Evolutionary conservation across 1,139 yeast species (phyloP).

Genomic region (Candida sp.): DNA sequence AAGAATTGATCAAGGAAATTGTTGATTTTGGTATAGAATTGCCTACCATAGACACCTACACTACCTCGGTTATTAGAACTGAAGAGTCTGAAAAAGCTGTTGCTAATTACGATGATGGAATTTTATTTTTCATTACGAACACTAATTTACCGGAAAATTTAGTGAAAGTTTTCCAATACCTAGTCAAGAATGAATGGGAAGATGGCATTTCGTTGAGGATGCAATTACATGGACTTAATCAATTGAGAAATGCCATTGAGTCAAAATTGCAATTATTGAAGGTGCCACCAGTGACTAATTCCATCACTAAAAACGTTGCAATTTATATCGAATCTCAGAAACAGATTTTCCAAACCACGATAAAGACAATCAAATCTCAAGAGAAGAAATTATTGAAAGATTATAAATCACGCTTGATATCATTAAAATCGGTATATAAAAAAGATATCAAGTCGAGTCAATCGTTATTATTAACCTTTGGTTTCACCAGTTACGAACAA

Average conservation of each 20-base stretch:
- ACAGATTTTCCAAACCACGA: conserved; percentile 38
- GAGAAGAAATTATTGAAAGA: conserved; percentile 50
- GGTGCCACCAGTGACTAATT: conserved; percentile 5
- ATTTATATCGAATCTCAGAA: conserved; percentile 44
- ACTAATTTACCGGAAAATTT: conserved; percentile 44
- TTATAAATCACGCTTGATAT: conserved; percentile 37
- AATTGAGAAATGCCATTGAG: conserved; percentile 50
- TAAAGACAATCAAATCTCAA: conserved; percentile 43
- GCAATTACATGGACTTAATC: conserved; percentile 57
- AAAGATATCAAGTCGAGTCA: conserved; percentile 54
- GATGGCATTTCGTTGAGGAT: conserved; percentile 43
- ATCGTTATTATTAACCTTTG: conserved; percentile 53
- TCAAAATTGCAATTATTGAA: conserved; percentile 31
- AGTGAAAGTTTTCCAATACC: conserved; percentile 47
- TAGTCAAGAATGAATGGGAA: conserved; percentile 47
- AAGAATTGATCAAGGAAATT: conserved; percentile 28
- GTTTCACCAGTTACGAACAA: conserved; percentile 53
- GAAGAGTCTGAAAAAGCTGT: conserved; percentile 7
- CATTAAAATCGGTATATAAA: conserved; percentile 57
- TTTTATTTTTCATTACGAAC: conserved; percentile 38
- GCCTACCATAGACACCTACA: conserved; percentile 47
- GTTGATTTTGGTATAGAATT: conserved; percentile 37
- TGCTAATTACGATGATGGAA: conserved; percentile 29
- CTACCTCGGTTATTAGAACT: conserved; percentile 31
- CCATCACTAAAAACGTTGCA: conserved; percentile 22